Evolutionary conservation across 345 rosid species (phyloP), one percentile per base, ranked within the genome.

Genomic region (Cardamine chenopodiifolia): DNA sequence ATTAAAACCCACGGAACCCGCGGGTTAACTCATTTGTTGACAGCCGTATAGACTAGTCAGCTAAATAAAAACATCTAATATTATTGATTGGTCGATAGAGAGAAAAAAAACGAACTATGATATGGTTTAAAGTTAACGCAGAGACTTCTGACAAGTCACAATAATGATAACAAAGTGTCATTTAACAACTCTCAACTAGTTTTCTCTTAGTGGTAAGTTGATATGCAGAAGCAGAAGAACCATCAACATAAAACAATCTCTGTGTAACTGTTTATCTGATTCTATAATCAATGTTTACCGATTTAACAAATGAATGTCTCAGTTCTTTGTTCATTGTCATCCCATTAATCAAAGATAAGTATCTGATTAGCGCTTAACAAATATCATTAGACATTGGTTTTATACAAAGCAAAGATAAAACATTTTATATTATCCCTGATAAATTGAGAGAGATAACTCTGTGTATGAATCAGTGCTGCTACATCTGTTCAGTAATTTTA

Each of bases 401-500:
- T 66, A 48, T 49, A 58, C 18, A 66, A 37, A 74, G 44, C 34
- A 58, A 26, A 23, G 25, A 39, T 22, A 31, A 29, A 29, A 1
- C 7, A 32, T 23, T 50, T 73, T 44, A 47, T 39, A 58, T 37
- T 20, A 69, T 69, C 50, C 62, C 58, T 62, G 19, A 22, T 62
- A 31, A 69, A 44, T 15, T 25, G 65, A 69, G 52, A 69, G 52
- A 69, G 52, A 69, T 54, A 54, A 54, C 31, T 69, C 40, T n/a
- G 40, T 50, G 42, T 76, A 54, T 76, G 32, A 76, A 54, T 62
- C 70, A 53, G 3, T 29, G 53, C 3, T 50, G 13, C 78, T 65
- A 56, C 40, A 57, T 35, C 35, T 74, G 20, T 74, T 66, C 60
- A 66, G 44, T 35, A 47, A 20, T 26, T 35, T 67, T 8, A 66